Evolutionary conservation across 2,329 filamentous ascomycete species (phyloP), one percentile per base, ranked within the genome.

Genomic region (Phyllosticta citribraziliensis): DNA sequence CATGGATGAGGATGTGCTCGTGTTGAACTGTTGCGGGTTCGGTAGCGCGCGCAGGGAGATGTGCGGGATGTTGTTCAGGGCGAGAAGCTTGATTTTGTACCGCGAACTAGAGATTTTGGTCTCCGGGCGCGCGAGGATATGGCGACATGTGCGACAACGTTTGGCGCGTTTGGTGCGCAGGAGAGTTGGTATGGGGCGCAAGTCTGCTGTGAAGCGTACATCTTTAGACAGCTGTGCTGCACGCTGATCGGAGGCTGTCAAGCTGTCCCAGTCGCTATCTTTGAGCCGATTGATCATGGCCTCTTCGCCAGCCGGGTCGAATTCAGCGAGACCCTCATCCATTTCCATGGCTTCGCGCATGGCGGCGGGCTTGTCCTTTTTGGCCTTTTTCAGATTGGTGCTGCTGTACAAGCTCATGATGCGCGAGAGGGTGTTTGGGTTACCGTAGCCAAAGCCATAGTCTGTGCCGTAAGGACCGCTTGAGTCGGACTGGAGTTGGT

Each of bases 111-210:
- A 85, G 33, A 96, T 87, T 74, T 97, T 99, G 63, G 87, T 84
- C 74, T 99, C 94, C 14, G 93, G 94, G 72, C 96, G 95, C 64
- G 91, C 89, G 67, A 99, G 88, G 70, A 97, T 97, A 76, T 97
- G 93, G 12, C 94, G 88, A 75, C 94, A 99, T 11, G 87, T 83
- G 57, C 90, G 88, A 74, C 94, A 99, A 54, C 94, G 89, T 76
- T 97, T 97, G 20, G 91, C 91, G 47, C 93, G 88, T 71, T 97
- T 97, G 0, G 93, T 96, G 61, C 91, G 87, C 14, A 99, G 84
- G 2, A 95, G 82, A 17, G 89, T 88, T 0, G 92, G 87, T 14
- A 92, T 82, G 0, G 94, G 94, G 27, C 90, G 87, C 5, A 97
- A 83, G 20, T 93, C 84, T 58, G 87, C 82, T 1, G 84, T 76